Percentiles rank a stretch among this genome's conserved stretches.
Conservation (phyloP, 257 asterid genomes). For the Plectranthus barbatus region DNA sequence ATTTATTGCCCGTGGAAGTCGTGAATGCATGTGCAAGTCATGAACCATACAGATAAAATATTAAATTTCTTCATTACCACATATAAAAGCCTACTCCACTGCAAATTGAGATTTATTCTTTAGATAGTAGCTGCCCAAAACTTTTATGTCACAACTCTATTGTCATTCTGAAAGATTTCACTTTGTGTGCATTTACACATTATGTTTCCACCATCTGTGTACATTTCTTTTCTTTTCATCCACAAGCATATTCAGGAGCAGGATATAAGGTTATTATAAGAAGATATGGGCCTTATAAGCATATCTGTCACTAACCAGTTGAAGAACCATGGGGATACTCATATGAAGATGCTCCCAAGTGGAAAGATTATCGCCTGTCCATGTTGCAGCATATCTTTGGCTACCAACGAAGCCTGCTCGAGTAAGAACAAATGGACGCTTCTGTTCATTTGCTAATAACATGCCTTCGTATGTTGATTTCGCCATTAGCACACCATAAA, state of each 20-base stretch:
- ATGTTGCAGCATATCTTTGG: conserved; percentile 93
- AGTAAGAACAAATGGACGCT: conserved; percentile 90
- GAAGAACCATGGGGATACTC: conserved; percentile 92
- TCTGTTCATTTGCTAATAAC: conserved; percentile 56
- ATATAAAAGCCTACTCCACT: neutral
- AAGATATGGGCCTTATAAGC: neutral
- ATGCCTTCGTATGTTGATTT: conserved; percentile 86
- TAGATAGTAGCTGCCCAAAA: neutral
- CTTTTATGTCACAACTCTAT: neutral
- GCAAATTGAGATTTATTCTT: neutral
- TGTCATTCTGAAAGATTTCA: neutral
- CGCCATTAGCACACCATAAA: conserved; percentile 90
- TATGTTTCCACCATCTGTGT: neutral
- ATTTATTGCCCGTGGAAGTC: neutral
- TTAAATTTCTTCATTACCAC: neutral
- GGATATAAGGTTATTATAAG: neutral
- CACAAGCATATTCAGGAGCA: neutral
- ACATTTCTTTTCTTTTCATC: neutral
- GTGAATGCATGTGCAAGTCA: neutral
- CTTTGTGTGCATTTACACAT: neutral
- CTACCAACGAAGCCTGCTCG: conserved; percentile 96
- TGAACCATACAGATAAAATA: neutral
- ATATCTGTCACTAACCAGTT: conserved; percentile 50
- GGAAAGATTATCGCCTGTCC: conserved; percentile 97
- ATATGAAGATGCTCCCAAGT: conserved; percentile 97